Evolutionary conservation across 225 moss, liverwort and hornwort genomes (phyloP), one percentile per base, ranked within the genome.

Genomic region (Physcomitrellopsis africana): DNA sequence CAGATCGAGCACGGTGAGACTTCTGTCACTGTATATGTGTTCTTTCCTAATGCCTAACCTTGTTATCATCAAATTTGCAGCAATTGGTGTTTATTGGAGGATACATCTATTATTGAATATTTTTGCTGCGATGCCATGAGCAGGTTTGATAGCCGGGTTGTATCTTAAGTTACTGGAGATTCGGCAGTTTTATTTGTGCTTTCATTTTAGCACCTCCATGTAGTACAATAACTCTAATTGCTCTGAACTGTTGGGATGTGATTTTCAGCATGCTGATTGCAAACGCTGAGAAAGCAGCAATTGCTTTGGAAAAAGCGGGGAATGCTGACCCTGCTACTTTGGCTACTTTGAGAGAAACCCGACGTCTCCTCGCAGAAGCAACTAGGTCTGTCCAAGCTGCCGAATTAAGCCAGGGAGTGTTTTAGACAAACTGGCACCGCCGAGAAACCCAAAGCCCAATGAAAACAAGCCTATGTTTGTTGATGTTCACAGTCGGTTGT

Each of bases 1-100:
- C 90, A 27, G 75, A 89, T 60, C 87, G 88, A 86, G 96, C 96
- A 61, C 80, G 94, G 96, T 96, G 80, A 86, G 84, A 64, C 76
- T n/a, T 60, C 15, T 37, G 32, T 37, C 32, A 4, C 7, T 37
- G 32, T 37, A 37, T 37, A 37, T 37, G 32, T 37, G 32, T 37
- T 37, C 1, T 7, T 7, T 37, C 4, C 32, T 37, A 4, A 37
- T 37, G 32, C 32, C 1, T 5, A 37, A 4, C 32, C 32, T 37
- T 37, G 32, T 37, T 37, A 4, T 37, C 32, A 37, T 37, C 7
- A 37, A 37, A 37, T 37, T 37, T 37, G 32, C 32, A 37, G 4
- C 32, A 37, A 37, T 37, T 37, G 32, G 7, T 37, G 1, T 37
- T 37, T 4, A 37, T 37, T 37, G 7, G 32, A 37, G 32, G 32